Percentiles rank a stretch among this genome's conserved stretches.
These are phyloP conservation scores for Musa itinerans DNA, from an alignment of 176 grass and related monocot genomes.

Conservation along the genomic window DNA sequence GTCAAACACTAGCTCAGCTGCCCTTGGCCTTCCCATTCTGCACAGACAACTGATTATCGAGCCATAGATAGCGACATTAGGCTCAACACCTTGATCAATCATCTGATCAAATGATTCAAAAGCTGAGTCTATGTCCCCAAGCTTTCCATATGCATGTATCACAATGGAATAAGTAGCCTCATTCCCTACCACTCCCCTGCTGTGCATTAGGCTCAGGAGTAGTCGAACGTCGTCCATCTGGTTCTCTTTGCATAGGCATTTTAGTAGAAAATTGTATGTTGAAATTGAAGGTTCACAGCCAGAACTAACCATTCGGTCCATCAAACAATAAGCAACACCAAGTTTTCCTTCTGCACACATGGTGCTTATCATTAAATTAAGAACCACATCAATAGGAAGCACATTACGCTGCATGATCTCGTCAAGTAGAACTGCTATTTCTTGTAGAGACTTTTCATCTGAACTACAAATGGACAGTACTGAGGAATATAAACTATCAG, in stretches of 20 bases:
- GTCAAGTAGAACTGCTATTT: conserved; percentile 18
- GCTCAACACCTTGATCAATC: conserved; percentile 20
- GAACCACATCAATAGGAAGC: conserved; percentile 24
- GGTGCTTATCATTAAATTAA: conserved; percentile 29
- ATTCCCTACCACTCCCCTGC: conserved; percentile 14
- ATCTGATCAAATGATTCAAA: conserved; percentile 28
- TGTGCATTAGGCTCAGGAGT: conserved; percentile 24
- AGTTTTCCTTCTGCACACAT: conserved; percentile 28
- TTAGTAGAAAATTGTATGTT: conserved; percentile 26
- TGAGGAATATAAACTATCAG: neutral
- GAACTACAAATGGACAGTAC: neutral
- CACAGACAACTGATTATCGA: conserved; percentile 27
- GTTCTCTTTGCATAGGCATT: conserved; percentile 22
- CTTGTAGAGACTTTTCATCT: conserved; percentile 22
- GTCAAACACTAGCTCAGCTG: conserved; percentile 19
- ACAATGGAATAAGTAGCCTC: conserved; percentile 26
- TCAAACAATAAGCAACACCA: conserved; percentile 21
- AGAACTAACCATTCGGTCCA: conserved; percentile 32
- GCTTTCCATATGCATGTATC: conserved; percentile 24
- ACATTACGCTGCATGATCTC: conserved; percentile 26
- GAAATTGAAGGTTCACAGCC: conserved; percentile 27
- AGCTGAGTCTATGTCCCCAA: conserved; percentile 27
- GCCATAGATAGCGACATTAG: conserved; percentile 25
- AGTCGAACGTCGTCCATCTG: conserved; percentile 18
- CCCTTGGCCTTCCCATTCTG: conserved; percentile 14